phyloP scores from a whole-genome alignment of 768 basidiomycete species.

The Hemileccinum impolitum region DNA sequence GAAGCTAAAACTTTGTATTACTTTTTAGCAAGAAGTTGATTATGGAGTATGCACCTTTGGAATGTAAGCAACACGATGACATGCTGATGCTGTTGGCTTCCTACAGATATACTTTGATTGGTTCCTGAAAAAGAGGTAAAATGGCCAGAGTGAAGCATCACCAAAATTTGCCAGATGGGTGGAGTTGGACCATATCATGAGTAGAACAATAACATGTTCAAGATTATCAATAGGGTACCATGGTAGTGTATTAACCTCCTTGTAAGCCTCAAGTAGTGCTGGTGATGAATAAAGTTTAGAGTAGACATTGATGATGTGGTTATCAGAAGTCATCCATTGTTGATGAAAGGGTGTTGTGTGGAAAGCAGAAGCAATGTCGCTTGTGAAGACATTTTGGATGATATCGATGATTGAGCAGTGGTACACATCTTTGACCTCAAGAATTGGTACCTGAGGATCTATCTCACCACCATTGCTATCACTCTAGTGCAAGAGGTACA shows the following conservation, averaged over 20 bases:
- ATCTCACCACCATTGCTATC: too few relatives aligned
- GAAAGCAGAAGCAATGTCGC: too few relatives aligned
- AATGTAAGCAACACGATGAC: neutral
- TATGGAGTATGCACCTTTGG: too few relatives aligned
- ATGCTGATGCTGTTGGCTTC: neutral
- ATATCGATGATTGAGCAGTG: too few relatives aligned
- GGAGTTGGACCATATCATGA: constrained; percentile 8
- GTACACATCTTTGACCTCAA: too few relatives aligned
- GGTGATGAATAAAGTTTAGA: constrained; percentile 1
- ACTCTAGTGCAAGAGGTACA: too few relatives aligned
- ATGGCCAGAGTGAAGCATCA: constrained; percentile 11
- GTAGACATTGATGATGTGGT: too few relatives aligned
- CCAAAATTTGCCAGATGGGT: constrained; percentile 1
- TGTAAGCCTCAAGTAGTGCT: neutral
- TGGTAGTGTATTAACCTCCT: neutral
- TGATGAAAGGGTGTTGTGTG: too few relatives aligned
- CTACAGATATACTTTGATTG: constrained; percentile 2
- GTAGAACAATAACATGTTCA: constrained; percentile 6
- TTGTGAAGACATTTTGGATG: too few relatives aligned
- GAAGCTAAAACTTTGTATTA: too few relatives aligned
- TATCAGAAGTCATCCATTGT: too few relatives aligned
- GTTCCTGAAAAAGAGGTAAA: constrained; percentile 16
- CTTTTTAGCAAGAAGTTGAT: neutral
- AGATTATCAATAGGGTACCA: neutral
- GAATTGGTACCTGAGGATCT: too few relatives aligned